phyloP scores from a whole-genome alignment of 768 basidiomycete species.

The Rickenella mellea region DNA sequence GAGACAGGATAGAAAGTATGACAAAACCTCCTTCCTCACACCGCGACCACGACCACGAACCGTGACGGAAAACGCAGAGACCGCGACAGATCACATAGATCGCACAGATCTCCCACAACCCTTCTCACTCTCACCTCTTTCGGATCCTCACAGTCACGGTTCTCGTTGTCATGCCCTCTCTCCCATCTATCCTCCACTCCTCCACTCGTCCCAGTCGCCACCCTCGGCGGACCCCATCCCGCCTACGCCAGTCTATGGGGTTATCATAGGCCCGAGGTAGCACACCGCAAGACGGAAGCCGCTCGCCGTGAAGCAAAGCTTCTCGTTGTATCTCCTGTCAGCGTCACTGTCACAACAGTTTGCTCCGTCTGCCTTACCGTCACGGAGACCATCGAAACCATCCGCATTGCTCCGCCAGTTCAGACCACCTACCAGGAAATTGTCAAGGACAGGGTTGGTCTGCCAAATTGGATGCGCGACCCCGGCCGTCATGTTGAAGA shows the following conservation, averaged over 20 bases:
- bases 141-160: conserved; percentile 78
- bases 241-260: conserved; percentile 74
- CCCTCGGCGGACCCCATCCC: conserved; percentile 21
- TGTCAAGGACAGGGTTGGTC: conserved; percentile 75
- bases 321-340: conserved; percentile 70
- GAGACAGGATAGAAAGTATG: no score
- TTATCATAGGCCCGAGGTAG: conserved; percentile 67
- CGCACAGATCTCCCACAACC: conserved; percentile 80
- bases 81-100: conserved; percentile 58
- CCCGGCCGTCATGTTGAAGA: conserved; percentile 77
- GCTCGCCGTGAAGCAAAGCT: conserved; percentile 84
- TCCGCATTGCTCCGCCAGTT: conserved; percentile 40
- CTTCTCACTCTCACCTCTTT: conserved; percentile 81
- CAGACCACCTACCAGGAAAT: conserved; percentile 86
- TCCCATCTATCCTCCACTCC: conserved; percentile 46
- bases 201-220: conserved; percentile 21
- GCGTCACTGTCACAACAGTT: no score
- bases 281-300: conserved; percentile 78
- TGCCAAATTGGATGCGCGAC: conserved; percentile 64
- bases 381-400: conserved; percentile 37
- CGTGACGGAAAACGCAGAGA: conserved; percentile 24
- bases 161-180: conserved; percentile 83
- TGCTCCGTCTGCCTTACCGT: conserved; percentile 53
- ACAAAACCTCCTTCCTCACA: conserved; percentile 82
- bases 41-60: conserved; percentile 49